Evolutionary conservation across 169 alveolate species (phyloP), one percentile per base, ranked within the genome.

Genomic region (Eimeria acervulina): DNA sequence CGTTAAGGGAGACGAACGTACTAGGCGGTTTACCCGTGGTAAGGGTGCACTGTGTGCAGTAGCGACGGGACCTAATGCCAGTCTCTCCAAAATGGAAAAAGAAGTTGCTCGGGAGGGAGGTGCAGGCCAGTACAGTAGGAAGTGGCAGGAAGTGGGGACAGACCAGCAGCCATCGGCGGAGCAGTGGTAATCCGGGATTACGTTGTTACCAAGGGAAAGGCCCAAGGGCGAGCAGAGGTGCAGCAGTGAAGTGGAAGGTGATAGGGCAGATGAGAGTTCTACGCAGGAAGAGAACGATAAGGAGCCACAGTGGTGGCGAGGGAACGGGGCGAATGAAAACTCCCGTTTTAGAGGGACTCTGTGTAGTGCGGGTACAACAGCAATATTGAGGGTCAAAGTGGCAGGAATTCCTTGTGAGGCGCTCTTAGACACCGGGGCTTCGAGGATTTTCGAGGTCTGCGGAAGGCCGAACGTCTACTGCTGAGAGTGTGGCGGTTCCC

Each of bases 301-400:
- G 21, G 42, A 63, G 31, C 74, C 74, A 63, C 74, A n/a, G 80
- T 68, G 80, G 80, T 68, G 80, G 80, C 80, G 80, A 5, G 80
- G 21, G 80, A 5, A 68, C 44, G 42, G 80, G 42, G 42, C 80
- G 3, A 6, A 15, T 5, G 74, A 63, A 63, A 23, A 63, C 74
- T 26, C 42, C 42, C 7, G 28, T n/a, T 17, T 17, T 17, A 15
- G 42, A 10, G 80, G 40, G 13, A 68, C 42, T 68, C 42, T 68
- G 42, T 26, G 80, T 68, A 68, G 42, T 68, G 42, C n/a, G 80
- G 38, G 42, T n/a, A 68, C 21, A 3, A 28, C 42, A 5, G 38
- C 80, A 2, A 33, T 68, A 68, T 68, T 17, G 42, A 68, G 36
- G 42, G 80, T 68, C 80, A 40, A 68, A 68, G 36, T 68, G 80